Evolutionary conservation across 1,284 basidiomycete species (phyloP).

Genomic region (Coriolopsis trogii): DNA sequence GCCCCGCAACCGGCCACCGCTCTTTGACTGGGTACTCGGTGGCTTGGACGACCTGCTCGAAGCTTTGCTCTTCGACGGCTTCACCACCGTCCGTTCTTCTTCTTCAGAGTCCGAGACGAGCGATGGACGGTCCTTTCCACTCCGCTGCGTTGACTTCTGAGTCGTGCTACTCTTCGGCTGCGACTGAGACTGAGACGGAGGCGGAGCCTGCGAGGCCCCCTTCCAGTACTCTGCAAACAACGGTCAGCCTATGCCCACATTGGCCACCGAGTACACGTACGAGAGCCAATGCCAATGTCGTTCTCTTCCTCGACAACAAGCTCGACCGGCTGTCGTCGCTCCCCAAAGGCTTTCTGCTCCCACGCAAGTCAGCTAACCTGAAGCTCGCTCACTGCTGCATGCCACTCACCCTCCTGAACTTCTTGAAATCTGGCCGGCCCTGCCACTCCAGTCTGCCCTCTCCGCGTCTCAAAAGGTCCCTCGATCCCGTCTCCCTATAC

Average conservation of each 20-base stretch:
- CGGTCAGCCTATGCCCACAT: not conserved
- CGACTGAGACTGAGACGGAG: slow-evolving; percentile 23
- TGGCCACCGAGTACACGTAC: slow-evolving; percentile 35
- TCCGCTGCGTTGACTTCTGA: slow-evolving; percentile 16
- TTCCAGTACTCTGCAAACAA: slow-evolving; percentile 56
- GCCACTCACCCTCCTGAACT: slow-evolving; percentile 75
- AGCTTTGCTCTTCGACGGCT: slow-evolving; percentile 25
- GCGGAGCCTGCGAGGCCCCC: slow-evolving; percentile 27
- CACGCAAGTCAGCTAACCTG: not conserved
- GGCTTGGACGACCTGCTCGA: slow-evolving; percentile 9
- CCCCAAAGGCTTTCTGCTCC: slow-evolving; percentile 36
- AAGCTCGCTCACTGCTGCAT: not conserved
- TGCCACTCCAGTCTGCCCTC: slow-evolving; percentile 48
- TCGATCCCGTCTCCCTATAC: slow-evolving; percentile 37
- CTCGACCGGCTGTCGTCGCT: slow-evolving; percentile 46
- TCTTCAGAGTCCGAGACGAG: slow-evolving; percentile 38
- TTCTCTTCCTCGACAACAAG: slow-evolving; percentile 54
- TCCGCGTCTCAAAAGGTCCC: slow-evolving; percentile 31
- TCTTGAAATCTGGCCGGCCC: slow-evolving; percentile 80
- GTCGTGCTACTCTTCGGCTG: slow-evolving; percentile 11
- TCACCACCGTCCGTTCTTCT: slow-evolving; percentile 28
- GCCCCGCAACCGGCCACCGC: slow-evolving; percentile 7
- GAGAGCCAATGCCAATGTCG: slow-evolving; percentile 57
- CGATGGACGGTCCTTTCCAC: slow-evolving; percentile 8
- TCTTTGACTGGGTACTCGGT: slow-evolving; percentile 2